Evolutionary conservation across 2,329 filamentous ascomycete genomes (phyloP).

Genomic region (Coniochaeta sp.): DNA sequence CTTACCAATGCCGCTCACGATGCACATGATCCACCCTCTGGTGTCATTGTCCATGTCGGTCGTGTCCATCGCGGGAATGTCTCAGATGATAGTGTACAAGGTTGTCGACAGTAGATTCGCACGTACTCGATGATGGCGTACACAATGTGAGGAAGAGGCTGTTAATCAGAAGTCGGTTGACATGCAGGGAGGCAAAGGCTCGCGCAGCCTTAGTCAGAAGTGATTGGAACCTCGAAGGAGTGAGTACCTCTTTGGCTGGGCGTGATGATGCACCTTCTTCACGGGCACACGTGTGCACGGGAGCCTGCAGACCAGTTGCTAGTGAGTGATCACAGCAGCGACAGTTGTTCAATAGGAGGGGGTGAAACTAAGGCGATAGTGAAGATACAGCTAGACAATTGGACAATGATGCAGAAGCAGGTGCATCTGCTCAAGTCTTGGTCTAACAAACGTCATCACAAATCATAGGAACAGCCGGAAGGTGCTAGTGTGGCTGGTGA

Average conservation of each 20-base stretch:
- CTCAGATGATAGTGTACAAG: constrained; percentile 1
- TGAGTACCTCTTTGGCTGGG: neutral
- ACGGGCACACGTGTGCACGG: neutral
- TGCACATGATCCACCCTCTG: constrained; percentile 86
- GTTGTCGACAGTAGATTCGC: neutral
- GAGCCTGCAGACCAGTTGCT: constrained; percentile 4
- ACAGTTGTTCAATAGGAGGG: neutral
- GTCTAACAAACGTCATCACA: no score
- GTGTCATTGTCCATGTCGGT: constrained; percentile 64
- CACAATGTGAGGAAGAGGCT: neutral
- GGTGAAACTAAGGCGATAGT: neutral
- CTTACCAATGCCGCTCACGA: constrained; percentile 68
- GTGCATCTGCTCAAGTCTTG: no score
- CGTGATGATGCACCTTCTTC: neutral
- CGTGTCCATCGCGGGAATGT: constrained; percentile 27
- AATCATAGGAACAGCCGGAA: neutral
- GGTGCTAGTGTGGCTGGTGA: no score
- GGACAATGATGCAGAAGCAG: no score
- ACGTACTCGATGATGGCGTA: neutral
- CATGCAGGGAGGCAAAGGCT: neutral
- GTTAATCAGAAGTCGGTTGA: neutral
- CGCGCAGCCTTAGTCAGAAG: neutral
- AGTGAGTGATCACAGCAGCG: neutral
- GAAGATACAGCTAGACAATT: no score
- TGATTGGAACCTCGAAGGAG: neutral